Evolutionary conservation across 768 basidiomycete species (phyloP), one percentile per base, ranked within the genome.

Genomic region (Termitomyces sp.): DNA sequence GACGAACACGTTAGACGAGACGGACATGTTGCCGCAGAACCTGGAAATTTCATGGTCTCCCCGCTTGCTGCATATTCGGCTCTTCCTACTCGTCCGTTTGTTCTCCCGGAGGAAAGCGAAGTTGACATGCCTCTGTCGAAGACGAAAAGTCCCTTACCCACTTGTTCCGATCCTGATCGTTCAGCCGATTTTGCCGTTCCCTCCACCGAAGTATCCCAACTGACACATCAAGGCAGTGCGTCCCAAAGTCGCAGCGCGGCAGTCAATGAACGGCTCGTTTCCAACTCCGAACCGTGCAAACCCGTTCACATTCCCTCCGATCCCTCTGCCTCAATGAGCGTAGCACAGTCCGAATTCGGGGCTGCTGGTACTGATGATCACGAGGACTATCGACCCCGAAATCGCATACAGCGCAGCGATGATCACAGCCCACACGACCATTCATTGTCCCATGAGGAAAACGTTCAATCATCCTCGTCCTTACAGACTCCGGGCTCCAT

Each of bases 1-100:
- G 74, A 77, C 39, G 65, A 68, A 53, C 54, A 61, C 57, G 72
- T 63, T 36, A 51, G 62, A 59, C 72, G 75, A 56, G 65, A 65
- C 56, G 71, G 67, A 14, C 66, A 70, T 32, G 69, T 69, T 18
- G 57, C 71, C n/a, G 71, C 71, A 32, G 68, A 74, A 55, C 67
- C 71, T 8, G 65, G 67, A 22, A 69, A 71, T 27, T 58, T 74
- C 61, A 58, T 77, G 49, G 74, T 79, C 54, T 77, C 78, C 12
- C 78, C 78, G 4, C 63, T 79, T 5, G 74, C 77, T 5, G 60
- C 53, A 27, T 68, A 73, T n/a, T 63, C 73, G 4, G 62, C 67
- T 51, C 56, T 68, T 48, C 69, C 71, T 5, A 52, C 36, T 27
- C 62, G 64, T 51, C 67, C 73, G 46, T 55, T 65, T 22, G 63